Evolutionary conservation across 345 rosid species (phyloP).

Genomic region (Citrus trifoliata): DNA sequence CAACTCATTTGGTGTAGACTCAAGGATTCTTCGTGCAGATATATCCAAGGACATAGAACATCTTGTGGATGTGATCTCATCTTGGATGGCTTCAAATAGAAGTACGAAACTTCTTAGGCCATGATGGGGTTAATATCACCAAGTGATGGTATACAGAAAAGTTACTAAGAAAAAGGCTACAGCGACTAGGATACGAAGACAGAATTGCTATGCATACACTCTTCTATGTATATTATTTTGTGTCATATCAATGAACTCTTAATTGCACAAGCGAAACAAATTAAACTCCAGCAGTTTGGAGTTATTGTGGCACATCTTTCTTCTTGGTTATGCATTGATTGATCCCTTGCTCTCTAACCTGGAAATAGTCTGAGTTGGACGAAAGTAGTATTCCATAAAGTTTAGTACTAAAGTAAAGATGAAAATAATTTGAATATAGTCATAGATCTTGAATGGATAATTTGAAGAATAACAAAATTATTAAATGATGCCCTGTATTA

Average conservation of each 20-base stretch:
- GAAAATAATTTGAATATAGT: no score
- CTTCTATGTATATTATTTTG: neutral
- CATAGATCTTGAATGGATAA: no score
- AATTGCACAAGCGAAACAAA: neutral
- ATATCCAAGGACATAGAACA: slow-evolving; percentile 59
- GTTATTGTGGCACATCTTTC: neutral
- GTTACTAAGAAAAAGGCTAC: neutral
- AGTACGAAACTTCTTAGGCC: slow-evolving; percentile 59
- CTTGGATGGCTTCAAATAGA: slow-evolving; percentile 81
- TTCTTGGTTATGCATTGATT: neutral
- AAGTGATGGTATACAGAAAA: neutral
- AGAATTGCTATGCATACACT: neutral
- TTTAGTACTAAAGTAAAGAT: no score
- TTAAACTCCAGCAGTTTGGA: neutral
- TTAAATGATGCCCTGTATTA: no score
- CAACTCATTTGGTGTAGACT: slow-evolving; percentile 63
- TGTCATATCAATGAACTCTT: neutral
- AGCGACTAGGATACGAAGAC: neutral
- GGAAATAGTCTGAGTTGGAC: no score
- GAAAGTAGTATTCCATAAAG: no score
- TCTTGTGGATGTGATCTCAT: slow-evolving; percentile 70
- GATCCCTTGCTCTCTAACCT: neutral
- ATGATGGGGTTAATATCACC: slow-evolving; percentile 10
- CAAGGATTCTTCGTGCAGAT: slow-evolving; percentile 60
- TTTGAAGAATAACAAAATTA: no score